Evolutionary conservation across 2,329 filamentous ascomycete genomes (phyloP), one percentile per base, ranked within the genome.

Genomic region (Trichoderma sp.): DNA sequence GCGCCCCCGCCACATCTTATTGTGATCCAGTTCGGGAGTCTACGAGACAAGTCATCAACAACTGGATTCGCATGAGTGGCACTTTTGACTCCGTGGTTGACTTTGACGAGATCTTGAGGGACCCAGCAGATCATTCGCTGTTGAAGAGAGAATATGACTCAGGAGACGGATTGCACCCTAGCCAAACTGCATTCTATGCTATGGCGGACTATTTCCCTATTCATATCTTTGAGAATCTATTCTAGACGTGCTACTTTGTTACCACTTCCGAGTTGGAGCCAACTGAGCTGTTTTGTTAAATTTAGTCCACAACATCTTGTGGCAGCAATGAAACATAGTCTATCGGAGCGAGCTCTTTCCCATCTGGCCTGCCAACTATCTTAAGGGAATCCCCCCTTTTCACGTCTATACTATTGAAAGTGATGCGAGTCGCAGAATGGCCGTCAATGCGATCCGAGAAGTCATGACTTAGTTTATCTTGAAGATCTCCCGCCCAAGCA

Each of bases 251-350:
- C 16, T 39, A 4, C 6, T 10, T 4, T 8, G n/a, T 6, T 10
- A 43, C 3, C n/a, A 43, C 10, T 8, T 43, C 3, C 2, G 14
- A 43, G 6, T 43, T 10, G 16, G 18, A n/a, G 7, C 7, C 6
- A 43, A 18, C 18, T 10, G 39, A 43, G 18, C 39, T 43, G 18
- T 3, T 52, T n/a, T 21, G 18, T 30, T 26, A 21, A 26, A 14
- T 26, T n/a, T 56, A 56, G 10, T 56, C 54, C 30, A 56, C 54
- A 30, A 56, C 16, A 21, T 18, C 54, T 34, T 13, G 54, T 24
- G 54, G 54, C 54, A 56, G 14, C 5, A 56, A 56, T 34, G 54
- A 56, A 56, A 56, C 18, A 30, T 56, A 56, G 54, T 56, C 54
- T 34, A 56, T 30, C 28, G 54, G 54, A n/a, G 54, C 54, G 18